Evolutionary conservation across 2,329 filamentous ascomycete genomes (phyloP), one percentile per base, ranked within the genome.

Genomic region (Stagonosporopsis cucurbitacearum): DNA sequence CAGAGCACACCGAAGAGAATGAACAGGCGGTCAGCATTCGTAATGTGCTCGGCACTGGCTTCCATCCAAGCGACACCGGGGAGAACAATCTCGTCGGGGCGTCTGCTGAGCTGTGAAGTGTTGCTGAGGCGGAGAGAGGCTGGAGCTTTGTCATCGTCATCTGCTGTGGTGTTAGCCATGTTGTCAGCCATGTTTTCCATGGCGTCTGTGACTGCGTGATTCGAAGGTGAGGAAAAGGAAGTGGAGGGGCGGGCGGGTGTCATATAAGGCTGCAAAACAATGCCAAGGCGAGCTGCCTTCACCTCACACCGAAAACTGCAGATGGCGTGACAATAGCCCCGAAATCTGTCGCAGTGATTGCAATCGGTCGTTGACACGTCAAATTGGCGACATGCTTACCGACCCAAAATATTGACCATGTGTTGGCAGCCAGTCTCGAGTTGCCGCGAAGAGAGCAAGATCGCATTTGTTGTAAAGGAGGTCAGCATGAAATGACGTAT

Each of bases 1-100:
- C 89, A 69, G 68, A 89, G 88, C 59, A 88, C 78, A 22, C 85
- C 79, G 9, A 82, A 65, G 72, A 88, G 88, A 68, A 89, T 80
- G 58, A 80, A 77, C 56, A 84, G 60, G 26, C 84, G 83, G 67
- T 88, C 84, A 13, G 63, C 55, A 4, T 73, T 58, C 17, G 81
- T 84, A 33, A 88, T 79, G 58, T 83, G 79, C 8, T 78, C 72
- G 6, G 81, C 75, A 42, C 88, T 76, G 26, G 81, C 82, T 70
- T 87, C 84, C 58, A 88, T 82, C 11, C 86, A 82, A n/a, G 70
- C 74, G 6, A 88, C 85, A 69, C 86, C 86, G 5, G 84, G 77
- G 15, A 75, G 79, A 2, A 53, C 5, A 8, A 19, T 43, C 11
- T 50, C 50, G 19, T 50, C 5, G 9, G 49, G 25, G n/a, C 37